Evolutionary conservation across 345 rosid genomes (phyloP), one percentile per base, ranked within the genome.

Genomic region (Bruguiera sexangula): DNA sequence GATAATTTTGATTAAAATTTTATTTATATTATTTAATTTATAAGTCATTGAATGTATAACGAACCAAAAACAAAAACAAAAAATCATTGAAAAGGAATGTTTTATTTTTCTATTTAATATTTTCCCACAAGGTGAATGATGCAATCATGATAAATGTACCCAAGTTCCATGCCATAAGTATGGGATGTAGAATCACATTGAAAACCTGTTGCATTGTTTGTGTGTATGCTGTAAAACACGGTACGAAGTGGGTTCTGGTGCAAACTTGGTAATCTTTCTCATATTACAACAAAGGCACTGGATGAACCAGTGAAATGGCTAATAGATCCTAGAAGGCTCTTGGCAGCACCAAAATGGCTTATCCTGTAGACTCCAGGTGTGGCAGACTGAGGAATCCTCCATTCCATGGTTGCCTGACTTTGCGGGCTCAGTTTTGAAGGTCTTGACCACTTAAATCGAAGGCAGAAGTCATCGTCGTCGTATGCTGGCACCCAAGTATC

Each of bases 381-480:
- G 15, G 97, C 89, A 60, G 90, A 81, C 67, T 76, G 73, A 0
- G 98, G 98, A 66, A 92, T 87, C 75, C 81, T 83, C 98, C 98
- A 96, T 74, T 89, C 93, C 24, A 94, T 83, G 19, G 90, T 87
- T 68, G 96, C 96, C 26, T 77, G 59, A 77, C 98, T 94, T 48
- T 68, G 82, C 16, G 91, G 48, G 62, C 97, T 94, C 31, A 94
- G 71, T 77, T 69, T 89, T 3, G 78, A 81, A 70, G 90, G 97
- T 76, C 98, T 78, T 0, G 96, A 86, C 98, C 99, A 96, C 75
- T 75, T 92, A 72, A 92, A 96, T 18, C 83, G 83, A 29, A 96
- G 85, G 87, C 97, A 92, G 68, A 92, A 82, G 78, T 96, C 98
- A 69, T 96, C 99, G 1, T 96, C 99, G 20, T 92, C 99, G 11